Evolutionary conservation across 1,139 yeast genomes (phyloP), one percentile per base, ranked within the genome.

Genomic region (Magnusiomyces fungicola): DNA sequence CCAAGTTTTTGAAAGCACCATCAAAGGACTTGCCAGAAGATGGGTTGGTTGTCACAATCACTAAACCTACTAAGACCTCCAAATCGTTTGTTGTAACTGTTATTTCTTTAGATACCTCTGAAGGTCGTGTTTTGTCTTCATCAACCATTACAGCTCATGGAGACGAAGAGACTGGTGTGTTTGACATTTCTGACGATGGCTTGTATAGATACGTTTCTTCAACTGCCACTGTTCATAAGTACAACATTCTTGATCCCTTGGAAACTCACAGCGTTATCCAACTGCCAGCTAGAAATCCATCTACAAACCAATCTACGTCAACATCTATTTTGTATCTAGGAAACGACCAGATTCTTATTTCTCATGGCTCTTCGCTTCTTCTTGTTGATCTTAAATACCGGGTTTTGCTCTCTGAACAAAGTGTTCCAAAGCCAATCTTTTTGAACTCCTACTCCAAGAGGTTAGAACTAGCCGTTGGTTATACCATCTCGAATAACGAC

Each of bases 371-470:
- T 30, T 36, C 49, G 21, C 46, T 51, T 1, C 64, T 61, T 50
- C 59, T 75, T 12, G 55, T 76, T 33, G 79, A 76, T 56, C 61
- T 73, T 24, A 61, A 67, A 24, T 73, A 71, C 55, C 67, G 67
- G 41, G 67, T 77, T 3, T 57, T 70, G 25, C 54, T 74, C n/a
- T 61, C 71, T 3, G 56, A 66, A 39, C 60, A 62, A 21, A 61
- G 61, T 14, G 33, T 61, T 64, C 34, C 56, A 58, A 23, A 39
- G 16, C 51, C 50, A 18, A 38, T 54, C 23, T 45, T 49, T 22
- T 51, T 62, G n/a, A 50, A 58, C 14, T 54, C 58, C 16, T 60
- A 51, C 46, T 51, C 51, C 4, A 36, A 55, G 18, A 53, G 48
- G 19, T 50, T 55, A 18, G 45, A 60, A 4, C 48, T 55, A 18